A percentile compares a stretch with the other conserved stretches of the same genome.
Conservation (phyloP, 768 basidiomycete genomes). For the Lepiota venenata region DNA sequence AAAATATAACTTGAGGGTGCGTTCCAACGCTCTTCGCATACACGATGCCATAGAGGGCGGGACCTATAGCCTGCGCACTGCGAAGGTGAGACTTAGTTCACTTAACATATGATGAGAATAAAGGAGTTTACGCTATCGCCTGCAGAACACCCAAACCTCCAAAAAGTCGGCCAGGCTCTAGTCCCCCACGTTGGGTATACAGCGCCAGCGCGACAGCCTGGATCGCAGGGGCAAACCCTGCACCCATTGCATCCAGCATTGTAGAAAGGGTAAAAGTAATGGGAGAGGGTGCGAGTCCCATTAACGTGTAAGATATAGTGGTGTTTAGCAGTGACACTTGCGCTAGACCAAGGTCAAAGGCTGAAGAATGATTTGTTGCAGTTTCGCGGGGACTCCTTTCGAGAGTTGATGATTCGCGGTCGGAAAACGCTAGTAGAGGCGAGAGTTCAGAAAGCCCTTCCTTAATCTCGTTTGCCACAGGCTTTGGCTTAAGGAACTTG, state of each 20-base stretch:
- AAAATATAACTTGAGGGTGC: conserved; percentile 69
- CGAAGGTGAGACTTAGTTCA: conserved; percentile 22
- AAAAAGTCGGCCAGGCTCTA: conserved; percentile 72
- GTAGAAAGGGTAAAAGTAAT: conserved; percentile 48
- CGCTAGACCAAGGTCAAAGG: conserved; percentile 70
- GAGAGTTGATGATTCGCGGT: conserved; percentile 15
- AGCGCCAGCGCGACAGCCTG: conserved; percentile 73
- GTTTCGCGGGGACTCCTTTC: conserved; percentile 11
- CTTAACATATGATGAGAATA: neutral
- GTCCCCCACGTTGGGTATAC: conserved; percentile 48
- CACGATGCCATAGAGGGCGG: conserved; percentile 67
- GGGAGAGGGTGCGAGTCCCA: conserved; percentile 46
- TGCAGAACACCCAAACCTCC: conserved; percentile 77
- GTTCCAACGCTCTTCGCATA: conserved; percentile 69
- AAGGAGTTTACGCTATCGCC: conserved; percentile 49
- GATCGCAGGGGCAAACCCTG: conserved; percentile 61
- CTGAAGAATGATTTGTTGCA: conserved; percentile 36
- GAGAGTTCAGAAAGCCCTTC: conserved; percentile 22
- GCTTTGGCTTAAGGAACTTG: conserved; percentile 46
- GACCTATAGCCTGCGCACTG: conserved; percentile 68
- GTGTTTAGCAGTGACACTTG: conserved; percentile 61
- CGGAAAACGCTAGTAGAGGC: conserved; percentile 27
- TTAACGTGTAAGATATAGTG: conserved; percentile 42
- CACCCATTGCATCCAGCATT: conserved; percentile 51
- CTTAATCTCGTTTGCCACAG: conserved; percentile 23